phyloP scores from a whole-genome alignment of 257 asterid species.

The Pogostemon cablin region DNA sequence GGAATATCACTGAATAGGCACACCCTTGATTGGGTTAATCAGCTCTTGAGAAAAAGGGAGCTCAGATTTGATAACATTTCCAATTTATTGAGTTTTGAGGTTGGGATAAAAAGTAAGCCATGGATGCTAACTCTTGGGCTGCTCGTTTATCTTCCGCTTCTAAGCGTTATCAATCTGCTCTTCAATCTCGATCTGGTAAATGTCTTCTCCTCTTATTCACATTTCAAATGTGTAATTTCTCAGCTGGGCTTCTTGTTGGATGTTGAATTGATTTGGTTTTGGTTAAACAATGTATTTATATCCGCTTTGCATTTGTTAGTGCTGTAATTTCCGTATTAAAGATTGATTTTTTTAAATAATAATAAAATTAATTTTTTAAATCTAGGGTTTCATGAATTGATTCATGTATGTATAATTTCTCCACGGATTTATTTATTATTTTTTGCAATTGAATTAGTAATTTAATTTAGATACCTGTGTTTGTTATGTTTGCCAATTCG shows the following conservation, averaged over 20 bases:
- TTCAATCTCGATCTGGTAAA: conserved; percentile 90
- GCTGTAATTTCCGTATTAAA: conserved; percentile 21
- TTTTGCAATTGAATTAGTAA: conserved; percentile 5
- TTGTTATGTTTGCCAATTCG: background rate
- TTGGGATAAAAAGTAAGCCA: conserved; percentile 39
- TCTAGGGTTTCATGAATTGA: conserved; percentile 29
- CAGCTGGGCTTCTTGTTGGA: conserved; percentile 19
- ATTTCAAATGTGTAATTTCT: conserved; percentile 6
- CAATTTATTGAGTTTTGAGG: conserved; percentile 37
- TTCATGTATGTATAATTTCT: background rate
- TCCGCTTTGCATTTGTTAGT: background rate
- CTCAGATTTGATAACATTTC: conserved; percentile 34
- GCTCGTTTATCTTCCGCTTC: conserved; percentile 83
- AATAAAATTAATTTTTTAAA: background rate
- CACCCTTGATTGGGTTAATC: conserved; percentile 32
- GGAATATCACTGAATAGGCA: conserved; percentile 34
- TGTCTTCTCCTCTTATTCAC: conserved; percentile 3
- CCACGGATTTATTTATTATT: background rate
- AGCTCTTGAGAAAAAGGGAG: conserved; percentile 34
- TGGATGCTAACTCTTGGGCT: conserved; percentile 93
- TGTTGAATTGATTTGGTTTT: conserved; percentile 13
- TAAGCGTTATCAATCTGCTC: conserved; percentile 75
- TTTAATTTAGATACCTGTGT: background rate
- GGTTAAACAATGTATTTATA: conserved; percentile 25
- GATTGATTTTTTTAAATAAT: background rate